Base-by-base conservation (phyloP, 2,329 filamentous ascomycete genomes). In the Trichoderma aggressivum region DNA sequence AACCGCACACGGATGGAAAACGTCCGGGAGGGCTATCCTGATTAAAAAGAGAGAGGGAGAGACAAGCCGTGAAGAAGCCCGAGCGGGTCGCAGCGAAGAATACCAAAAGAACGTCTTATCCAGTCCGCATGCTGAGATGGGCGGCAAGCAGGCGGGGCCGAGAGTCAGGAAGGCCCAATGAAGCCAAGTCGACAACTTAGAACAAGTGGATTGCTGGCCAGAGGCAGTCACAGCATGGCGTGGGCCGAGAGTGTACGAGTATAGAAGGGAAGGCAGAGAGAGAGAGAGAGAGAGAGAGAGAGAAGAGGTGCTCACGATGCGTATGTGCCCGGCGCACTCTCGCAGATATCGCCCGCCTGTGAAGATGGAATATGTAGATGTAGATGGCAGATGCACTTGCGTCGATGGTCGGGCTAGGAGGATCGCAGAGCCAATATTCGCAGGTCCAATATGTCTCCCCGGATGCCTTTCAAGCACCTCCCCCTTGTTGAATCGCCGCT, bases 211-310 rank as follows among this genome's bases (percentile, higher is more conserved):
- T 30, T 56, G 26, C 47, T 61, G 56, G 18, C 67, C 60, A 62
- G 59, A 66, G 68, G 71, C 71, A 71, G 62, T 67, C 47, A 71
- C 68, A 70, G 50, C 71, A 72, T 71, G 43, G 62, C 56, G 71
- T 30, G 69, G 14, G 65, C 53, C 34, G 65, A 64, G 30, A 47
- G 60, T 26, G n/a, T 6, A n/a, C n/a, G n/a, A n/a, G n/a, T n/a
- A 7, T 18, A 8, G n/a, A 50, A 26, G 53, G 28, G 36, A 30
- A 53, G 8, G 47, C 26, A 69, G 66, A 36, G 28, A 43, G 36
- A 43, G 36, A 34, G 56, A 26, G 47, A 64, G 36, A 55, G 36
- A 69, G 66, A 36, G 28, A 43, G 36, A 43, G 36, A 34, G 56
- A 26, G 47, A 64, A 55, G 36, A 61, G 39, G 55, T 62, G 71